A percentile compares a stretch with the other conserved stretches of the same genome.
Evolutionary conservation across 306 rosid genomes (phyloP).

Genomic region (Vicia faba): DNA sequence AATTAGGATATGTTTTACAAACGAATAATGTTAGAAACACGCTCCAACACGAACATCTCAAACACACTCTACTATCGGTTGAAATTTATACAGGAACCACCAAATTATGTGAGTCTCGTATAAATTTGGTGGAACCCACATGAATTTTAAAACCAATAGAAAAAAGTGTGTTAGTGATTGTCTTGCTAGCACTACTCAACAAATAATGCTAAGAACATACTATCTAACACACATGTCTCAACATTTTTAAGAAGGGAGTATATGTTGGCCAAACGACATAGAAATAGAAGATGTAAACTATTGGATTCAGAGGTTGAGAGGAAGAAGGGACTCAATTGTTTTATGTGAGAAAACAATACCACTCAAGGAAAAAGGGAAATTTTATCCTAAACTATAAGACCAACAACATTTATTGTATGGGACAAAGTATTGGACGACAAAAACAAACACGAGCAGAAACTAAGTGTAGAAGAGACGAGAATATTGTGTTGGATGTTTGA

Average conservation of each 20-base stretch:
- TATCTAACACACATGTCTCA: too few species aligned
- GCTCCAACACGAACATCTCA: too few species aligned
- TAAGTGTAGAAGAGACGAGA: neutral
- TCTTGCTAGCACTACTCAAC: too few species aligned
- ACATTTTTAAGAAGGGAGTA: neutral
- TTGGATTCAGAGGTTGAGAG: neutral
- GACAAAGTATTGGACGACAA: neutral
- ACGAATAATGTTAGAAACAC: neutral
- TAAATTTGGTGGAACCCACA: too few species aligned
- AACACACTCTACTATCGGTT: too few species aligned
- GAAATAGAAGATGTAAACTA: neutral
- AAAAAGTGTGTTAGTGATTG: too few species aligned
- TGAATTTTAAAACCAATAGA: too few species aligned
- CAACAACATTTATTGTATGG: neutral
- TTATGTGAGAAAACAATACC: neutral
- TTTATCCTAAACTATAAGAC: neutral
- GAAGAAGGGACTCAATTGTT: neutral
- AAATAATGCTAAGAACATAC: too few species aligned
- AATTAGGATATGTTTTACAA: constrained; percentile 9
- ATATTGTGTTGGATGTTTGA: neutral
- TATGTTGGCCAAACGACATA: neutral
- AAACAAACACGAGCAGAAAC: neutral
- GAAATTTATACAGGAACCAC: too few species aligned
- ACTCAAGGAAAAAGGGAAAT: too few species aligned
- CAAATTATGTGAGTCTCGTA: too few species aligned